phyloP scores from a whole-genome alignment of 2,329 filamentous ascomycete species.

The Colletotrichum neosansevieriae region DNA sequence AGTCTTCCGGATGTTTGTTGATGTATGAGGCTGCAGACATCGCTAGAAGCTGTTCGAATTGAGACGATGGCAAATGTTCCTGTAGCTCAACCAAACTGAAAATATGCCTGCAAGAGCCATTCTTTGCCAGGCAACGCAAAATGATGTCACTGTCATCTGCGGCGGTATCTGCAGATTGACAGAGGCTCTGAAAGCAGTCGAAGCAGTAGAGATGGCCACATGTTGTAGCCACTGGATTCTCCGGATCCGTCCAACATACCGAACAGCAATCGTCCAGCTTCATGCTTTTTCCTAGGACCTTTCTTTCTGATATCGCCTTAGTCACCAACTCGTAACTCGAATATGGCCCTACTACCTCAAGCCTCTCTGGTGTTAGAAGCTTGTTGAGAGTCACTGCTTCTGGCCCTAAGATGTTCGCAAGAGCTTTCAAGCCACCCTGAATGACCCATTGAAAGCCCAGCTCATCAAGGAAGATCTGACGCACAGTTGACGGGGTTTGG shows the following conservation, averaged over 20 bases:
- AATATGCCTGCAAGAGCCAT: slow-evolving; percentile 42
- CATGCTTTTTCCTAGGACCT: neutral
- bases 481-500: slow-evolving; percentile 41
- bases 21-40: slow-evolving; percentile 52
- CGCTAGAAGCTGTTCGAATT: slow-evolving; percentile 54
- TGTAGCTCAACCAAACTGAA: slow-evolving; percentile 47
- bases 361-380: slow-evolving; percentile 47
- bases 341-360: slow-evolving; percentile 47
- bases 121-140: slow-evolving; percentile 46
- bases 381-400: slow-evolving; percentile 49
- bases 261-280: slow-evolving; percentile 44
- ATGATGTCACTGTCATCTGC: neutral
- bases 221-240: slow-evolving; percentile 49
- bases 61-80: slow-evolving; percentile 46
- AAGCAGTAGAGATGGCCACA: slow-evolving; percentile 58
- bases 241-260: slow-evolving; percentile 53
- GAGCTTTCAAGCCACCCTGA: slow-evolving; percentile 48
- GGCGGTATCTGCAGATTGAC: slow-evolving; percentile 39
- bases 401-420: slow-evolving; percentile 45
- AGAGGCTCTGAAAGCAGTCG: slow-evolving; percentile 54
- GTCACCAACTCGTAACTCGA: slow-evolving; percentile 41
- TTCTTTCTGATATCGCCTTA: slow-evolving; percentile 31
- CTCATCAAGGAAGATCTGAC: neutral
- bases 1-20: slow-evolving; percentile 45
- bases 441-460: slow-evolving; percentile 47